phyloP scores from a whole-genome alignment of 2,329 filamentous ascomycete genomes.

The Penicillium sp. region DNA sequence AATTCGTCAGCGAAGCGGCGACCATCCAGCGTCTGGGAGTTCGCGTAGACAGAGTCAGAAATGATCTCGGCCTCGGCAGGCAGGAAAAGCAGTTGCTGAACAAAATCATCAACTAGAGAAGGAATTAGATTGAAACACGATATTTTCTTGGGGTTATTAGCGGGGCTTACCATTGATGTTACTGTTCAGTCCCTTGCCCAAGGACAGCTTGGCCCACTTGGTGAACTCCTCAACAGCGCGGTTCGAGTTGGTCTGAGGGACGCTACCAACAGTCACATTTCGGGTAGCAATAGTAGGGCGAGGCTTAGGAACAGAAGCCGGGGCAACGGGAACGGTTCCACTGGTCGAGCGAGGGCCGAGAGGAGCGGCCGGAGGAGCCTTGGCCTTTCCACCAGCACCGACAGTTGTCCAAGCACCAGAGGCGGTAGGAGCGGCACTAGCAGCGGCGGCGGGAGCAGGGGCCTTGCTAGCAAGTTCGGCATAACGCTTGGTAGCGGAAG shows the following conservation, averaged over 20 bases:
- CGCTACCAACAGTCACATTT: constrained; percentile 52
- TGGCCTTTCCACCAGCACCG: constrained; percentile 89
- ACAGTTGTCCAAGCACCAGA: constrained; percentile 87
- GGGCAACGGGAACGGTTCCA: constrained; percentile 43
- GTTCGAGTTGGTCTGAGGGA: constrained; percentile 50
- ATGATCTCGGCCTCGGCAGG: constrained; percentile 81
- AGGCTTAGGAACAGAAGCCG: constrained; percentile 52
- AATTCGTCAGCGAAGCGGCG: constrained; percentile 95
- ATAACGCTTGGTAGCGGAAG: constrained; percentile 77
- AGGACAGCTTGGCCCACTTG: constrained; percentile 84
- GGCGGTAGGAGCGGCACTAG: constrained; percentile 44
- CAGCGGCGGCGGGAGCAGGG: constrained; percentile 48
- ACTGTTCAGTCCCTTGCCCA: constrained; percentile 73
- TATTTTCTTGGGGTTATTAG: not conserved
- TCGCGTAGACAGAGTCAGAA: constrained; percentile 85
- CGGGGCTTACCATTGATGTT: constrained; percentile 65
- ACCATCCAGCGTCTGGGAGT: constrained; percentile 86
- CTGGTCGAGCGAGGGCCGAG: constrained; percentile 54
- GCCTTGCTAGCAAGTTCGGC: constrained; percentile 89
- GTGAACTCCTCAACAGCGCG: constrained; percentile 88
- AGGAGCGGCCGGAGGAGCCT: constrained; percentile 62
- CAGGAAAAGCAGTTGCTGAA: constrained; percentile 73
- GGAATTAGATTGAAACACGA: constrained; percentile 38
- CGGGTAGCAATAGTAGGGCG: constrained; percentile 60
- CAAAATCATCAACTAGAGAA: constrained; percentile 75